Percentiles rank a stretch among this genome's conserved stretches.
phyloP scores from a whole-genome alignment of 2,329 filamentous ascomycete species.

The Trichoderma guizhouense region DNA sequence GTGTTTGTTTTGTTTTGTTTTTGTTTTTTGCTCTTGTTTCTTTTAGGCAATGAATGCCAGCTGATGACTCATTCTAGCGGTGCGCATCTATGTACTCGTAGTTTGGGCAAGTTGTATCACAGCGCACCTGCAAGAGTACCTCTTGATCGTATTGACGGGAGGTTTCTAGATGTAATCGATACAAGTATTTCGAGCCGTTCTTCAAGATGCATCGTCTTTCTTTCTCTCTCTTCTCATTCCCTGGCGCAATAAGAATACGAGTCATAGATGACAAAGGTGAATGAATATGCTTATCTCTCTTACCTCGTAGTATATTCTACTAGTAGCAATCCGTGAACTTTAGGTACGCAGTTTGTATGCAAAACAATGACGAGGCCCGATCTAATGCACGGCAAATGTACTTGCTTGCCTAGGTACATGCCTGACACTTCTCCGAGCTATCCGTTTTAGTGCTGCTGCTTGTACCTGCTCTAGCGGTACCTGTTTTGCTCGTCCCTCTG shows the following conservation, averaged over 20 bases:
- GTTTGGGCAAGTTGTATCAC: neutral
- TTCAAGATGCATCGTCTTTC: neutral
- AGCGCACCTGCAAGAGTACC: neutral
- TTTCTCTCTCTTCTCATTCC: too few species aligned
- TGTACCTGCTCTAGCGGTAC: neutral
- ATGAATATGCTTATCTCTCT: neutral
- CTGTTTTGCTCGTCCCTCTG: neutral
- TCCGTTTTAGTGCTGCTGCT: neutral
- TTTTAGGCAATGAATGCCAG: neutral
- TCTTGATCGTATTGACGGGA: neutral
- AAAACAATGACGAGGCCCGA: neutral
- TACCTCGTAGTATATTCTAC: neutral
- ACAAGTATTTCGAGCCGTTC: neutral
- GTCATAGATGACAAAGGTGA: neutral
- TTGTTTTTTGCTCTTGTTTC: neutral
- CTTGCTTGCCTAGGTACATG: neutral
- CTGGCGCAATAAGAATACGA: neutral
- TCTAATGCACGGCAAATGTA: constrained; percentile 1
- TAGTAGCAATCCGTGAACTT: neutral
- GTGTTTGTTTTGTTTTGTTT: neutral
- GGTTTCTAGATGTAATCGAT: neutral
- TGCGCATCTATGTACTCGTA: neutral
- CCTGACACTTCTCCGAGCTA: neutral
- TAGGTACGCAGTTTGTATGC: neutral
- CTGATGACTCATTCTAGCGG: neutral